These are phyloP conservation scores for Tricladium varicosporioides DNA, from an alignment of 2,329 filamentous ascomycete species.

Conservation along the genomic window DNA sequence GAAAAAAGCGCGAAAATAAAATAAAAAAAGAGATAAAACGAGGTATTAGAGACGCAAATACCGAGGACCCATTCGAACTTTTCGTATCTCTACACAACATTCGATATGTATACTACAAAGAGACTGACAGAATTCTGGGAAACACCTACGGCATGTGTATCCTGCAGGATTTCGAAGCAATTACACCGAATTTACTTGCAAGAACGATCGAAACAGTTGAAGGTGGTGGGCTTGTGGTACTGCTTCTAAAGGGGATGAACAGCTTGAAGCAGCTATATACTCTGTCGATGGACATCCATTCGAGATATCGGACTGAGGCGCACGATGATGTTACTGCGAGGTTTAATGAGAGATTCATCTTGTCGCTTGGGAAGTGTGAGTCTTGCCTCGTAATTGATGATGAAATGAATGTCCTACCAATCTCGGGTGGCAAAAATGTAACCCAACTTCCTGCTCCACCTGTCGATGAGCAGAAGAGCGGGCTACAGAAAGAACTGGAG, in stretches of 20 bases:
- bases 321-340: constrained; percentile 91
- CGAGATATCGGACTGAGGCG: constrained; percentile 92
- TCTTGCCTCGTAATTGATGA: constrained; percentile 96
- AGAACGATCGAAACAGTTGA: constrained; percentile 97
- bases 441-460: constrained; percentile 76
- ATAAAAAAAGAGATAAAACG: constrained; percentile 98
- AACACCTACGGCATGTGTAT: constrained; percentile 99
- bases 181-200: constrained; percentile 95
- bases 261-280: constrained; percentile 97
- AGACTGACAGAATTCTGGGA: constrained; percentile 97
- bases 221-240: constrained; percentile 85
- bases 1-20: constrained; percentile 96
- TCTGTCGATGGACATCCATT: constrained; percentile 96
- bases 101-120: constrained; percentile 99
- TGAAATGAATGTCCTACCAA: constrained; percentile 94
- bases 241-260: constrained; percentile 93
- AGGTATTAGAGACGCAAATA: constrained; percentile 87
- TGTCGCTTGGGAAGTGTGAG: constrained; percentile 93
- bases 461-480: constrained; percentile 68
- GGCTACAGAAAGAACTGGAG: constrained; percentile 73
- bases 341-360: constrained; percentile 96
- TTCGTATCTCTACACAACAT: constrained; percentile 97
- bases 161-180: constrained; percentile 93
- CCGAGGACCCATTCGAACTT: constrained; percentile 93
- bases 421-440: constrained; percentile 91